A percentile compares a stretch with the other conserved stretches of the same genome.
phyloP scores from a whole-genome alignment of 768 basidiomycete genomes.

The Pleurotus citrinopileatus region DNA sequence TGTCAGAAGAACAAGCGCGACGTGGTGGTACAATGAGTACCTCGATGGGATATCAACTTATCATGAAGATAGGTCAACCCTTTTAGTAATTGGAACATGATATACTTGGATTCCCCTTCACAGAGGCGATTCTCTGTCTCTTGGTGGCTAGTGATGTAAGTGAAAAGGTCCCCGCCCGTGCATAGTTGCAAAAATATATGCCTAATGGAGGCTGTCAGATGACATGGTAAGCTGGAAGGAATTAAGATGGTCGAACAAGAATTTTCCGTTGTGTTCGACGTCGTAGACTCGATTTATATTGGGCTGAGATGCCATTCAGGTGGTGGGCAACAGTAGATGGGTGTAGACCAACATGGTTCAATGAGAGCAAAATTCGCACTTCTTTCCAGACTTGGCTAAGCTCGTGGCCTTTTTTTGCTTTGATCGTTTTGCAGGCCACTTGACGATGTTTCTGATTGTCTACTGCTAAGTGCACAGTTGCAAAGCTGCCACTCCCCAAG shows the following conservation, averaged over 20 bases:
- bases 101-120: constrained; percentile 82
- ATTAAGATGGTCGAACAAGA: constrained; percentile 40
- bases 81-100: constrained; percentile 76
- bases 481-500: constrained; percentile 79
- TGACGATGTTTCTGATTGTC: constrained; percentile 63
- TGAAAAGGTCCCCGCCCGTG: constrained; percentile 86
- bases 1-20: too few relatives aligned
- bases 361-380: constrained; percentile 65
- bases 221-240: constrained; percentile 1
- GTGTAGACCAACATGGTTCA: constrained; percentile 73
- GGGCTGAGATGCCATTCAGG: constrained; percentile 42
- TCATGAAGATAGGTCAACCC: constrained; percentile 72
- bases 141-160: constrained; percentile 67
- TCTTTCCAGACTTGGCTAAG: constrained; percentile 69
- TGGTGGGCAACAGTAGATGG: background rate
- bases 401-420: constrained; percentile 57
- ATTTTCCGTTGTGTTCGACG: constrained; percentile 58
- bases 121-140: constrained; percentile 50
- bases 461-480: constrained; percentile 76
- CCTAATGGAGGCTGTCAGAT: constrained; percentile 27
- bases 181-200: constrained; percentile 86
- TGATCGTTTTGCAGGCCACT: constrained; percentile 84
- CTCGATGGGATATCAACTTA: constrained; percentile 74
- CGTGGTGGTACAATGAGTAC: too few relatives aligned
- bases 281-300: constrained; percentile 80